Base-by-base conservation (phyloP, 2,329 filamentous ascomycete genomes). In the Parasarocladium wereldwijsianum region DNA sequence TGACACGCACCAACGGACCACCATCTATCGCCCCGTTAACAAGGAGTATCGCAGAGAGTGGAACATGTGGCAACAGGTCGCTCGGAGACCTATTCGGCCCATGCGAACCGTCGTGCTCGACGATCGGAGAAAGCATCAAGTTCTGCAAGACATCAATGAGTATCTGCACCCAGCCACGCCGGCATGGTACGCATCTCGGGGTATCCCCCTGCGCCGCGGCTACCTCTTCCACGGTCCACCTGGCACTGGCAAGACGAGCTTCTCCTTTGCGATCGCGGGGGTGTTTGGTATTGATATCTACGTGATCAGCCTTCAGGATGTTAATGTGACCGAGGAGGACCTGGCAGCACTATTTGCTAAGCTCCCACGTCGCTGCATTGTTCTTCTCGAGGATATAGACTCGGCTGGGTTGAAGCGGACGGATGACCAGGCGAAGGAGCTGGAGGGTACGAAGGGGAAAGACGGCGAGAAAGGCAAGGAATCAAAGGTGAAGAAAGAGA, bases 201-300 rank as follows among this genome's bases (percentile, higher is more conserved):
- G 81, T 0, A 82, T 87, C 17, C 80, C 80, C 0, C 73, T 86
- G 31, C 64, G 82, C 1, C 57, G 82, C 17, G 83, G 82, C 0
- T 87, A 86, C 42, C 62, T 87, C 0, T 82, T 87, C 38, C 65
- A 83, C 40, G 81, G 82, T 0, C 77, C 77, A 0, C 78, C 78
- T 0, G 78, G 79, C 0, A 82, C 76, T 0, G 78, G 79, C 13
- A 85, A 84, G 51, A 80, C 73, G 1, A 73, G 66, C 17, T 62
- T 80, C 10, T 74, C 67, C 0, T 74, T 76, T 42, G 73, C 74
- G 0, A 51, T 80, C 7, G 74, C 75, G 0, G 72, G 73, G 1
- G 59, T 73, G 2, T 77, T 81, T 36, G 67, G 69, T 1, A 60
- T 81, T 1, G 66, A 77, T 36, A 74, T 81, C 23, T 76, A 76